phyloP scores from a whole-genome alignment of 306 rosid genomes.

The Comarum palustre region DNA sequence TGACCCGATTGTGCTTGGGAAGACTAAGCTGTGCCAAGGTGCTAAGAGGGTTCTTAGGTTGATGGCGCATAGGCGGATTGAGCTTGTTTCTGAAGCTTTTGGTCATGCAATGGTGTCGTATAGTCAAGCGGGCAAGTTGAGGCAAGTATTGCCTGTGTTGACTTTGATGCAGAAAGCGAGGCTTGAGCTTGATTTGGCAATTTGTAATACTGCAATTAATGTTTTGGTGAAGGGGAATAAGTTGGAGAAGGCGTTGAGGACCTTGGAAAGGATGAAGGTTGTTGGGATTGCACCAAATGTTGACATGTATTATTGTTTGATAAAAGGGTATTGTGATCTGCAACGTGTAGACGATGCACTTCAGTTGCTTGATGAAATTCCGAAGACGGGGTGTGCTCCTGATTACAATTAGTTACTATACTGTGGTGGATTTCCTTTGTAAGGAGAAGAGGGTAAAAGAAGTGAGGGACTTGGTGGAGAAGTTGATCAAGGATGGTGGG shows the following conservation, averaged over 20 bases:
- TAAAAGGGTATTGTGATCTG: conserved; percentile 73
- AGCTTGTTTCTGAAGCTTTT: conserved; percentile 58
- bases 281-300: conserved; percentile 60
- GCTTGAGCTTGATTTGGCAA: conserved; percentile 60
- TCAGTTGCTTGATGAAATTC: conserved; percentile 66
- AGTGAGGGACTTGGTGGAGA: conserved; percentile 53
- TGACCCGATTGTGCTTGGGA: conserved; percentile 56
- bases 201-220: conserved; percentile 73
- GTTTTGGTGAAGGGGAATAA: conserved; percentile 62
- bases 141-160: conserved; percentile 61
- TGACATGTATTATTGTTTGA: conserved; percentile 71
- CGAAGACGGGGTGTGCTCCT: conserved; percentile 53
- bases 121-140: conserved; percentile 71
- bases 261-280: conserved; percentile 57
- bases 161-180: conserved; percentile 93
- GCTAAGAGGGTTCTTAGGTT: conserved; percentile 68
- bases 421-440: conserved; percentile 73
- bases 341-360: conserved; percentile 52
- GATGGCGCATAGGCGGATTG: conserved; percentile 61
- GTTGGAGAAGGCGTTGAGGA: conserved; percentile 64
- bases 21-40: conserved; percentile 84
- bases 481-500: conserved; percentile 48
- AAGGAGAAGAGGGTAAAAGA: conserved; percentile 56
- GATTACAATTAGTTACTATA: conserved; percentile 84
- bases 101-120: conserved; percentile 74